Evolutionary conservation across 2,329 filamentous ascomycete species (phyloP), one percentile per base, ranked within the genome.

Genomic region (Mollisiaceae sp.): DNA sequence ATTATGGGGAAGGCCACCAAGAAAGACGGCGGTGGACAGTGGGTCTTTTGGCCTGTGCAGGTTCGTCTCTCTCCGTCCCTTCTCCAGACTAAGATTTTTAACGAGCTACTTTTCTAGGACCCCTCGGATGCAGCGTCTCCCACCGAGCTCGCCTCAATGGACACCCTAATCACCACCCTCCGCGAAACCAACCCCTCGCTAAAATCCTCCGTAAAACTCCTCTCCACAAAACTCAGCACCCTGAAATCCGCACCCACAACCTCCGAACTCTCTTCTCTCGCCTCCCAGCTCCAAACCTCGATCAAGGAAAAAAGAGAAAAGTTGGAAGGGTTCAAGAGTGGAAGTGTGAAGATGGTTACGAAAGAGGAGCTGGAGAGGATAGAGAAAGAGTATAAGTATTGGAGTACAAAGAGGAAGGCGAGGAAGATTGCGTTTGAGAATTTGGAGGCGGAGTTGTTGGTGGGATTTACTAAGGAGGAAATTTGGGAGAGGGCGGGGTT

Each of bases 1-100:
- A 85, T 91, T 50, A 85, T 85, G 71, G 85, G 84, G 59, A 83
- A 76, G 52, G 72, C 73, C 0, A 73, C 73, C 0, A 75, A 75
- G 62, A 72, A 71, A 2, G 73, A 74, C 57, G 70, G 71, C 15
- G 75, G 75, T 3, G 75, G 71, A 9, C 71, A 75, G 39, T 77
- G 74, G 73, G 74, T 77, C 8, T 77, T 75, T 63, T 77, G 75
- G 75, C 62, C 69, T 20, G 36, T 74, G 1, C 75, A 77, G 65
- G 74, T 74, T 22, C 35, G 66, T 70, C n/a, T 41, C 54, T 65
- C 59, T 61, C 62, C 32, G 20, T 57, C 35, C 15, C 38, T 22
- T 52, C n/a, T 15, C 36, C 35, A 36, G 38, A 52, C 35, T 18
- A 39, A 4, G 14, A 35, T 20, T 50, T 27, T 41, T 27, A 8